Conservation (phyloP, 75 land plant genomes). For the Larix kaempferi region DNA sequence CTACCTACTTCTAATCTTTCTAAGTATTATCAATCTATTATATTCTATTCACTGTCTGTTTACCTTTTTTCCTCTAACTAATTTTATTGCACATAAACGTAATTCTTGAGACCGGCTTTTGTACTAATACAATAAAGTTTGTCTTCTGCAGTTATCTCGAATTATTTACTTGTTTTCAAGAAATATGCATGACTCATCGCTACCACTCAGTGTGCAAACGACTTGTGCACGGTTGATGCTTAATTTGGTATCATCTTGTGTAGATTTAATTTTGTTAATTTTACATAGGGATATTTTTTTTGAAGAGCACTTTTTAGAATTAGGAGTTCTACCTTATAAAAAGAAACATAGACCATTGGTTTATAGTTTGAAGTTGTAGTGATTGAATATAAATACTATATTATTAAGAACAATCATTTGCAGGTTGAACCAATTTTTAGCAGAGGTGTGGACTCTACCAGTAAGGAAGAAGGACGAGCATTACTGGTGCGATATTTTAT, state of each 20-base stretch:
- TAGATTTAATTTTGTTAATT: neutral
- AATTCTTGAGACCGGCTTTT: neutral
- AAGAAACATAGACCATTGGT: neutral
- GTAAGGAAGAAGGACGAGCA: constrained; percentile 92
- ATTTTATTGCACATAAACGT: neutral
- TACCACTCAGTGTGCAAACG: constrained; percentile 91
- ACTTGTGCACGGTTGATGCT: constrained; percentile 99
- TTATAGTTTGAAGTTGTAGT: neutral
- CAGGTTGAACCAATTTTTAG: constrained; percentile 98
- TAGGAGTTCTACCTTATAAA: neutral
- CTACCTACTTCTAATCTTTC: no score
- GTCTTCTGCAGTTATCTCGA: constrained; percentile 73
- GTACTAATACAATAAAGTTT: constrained; percentile 5
- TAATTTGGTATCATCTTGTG: constrained; percentile 64
- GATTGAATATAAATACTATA: neutral
- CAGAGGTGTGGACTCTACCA: constrained; percentile 70
- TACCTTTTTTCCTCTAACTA: neutral
- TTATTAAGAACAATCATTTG: neutral
- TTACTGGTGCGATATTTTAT: constrained; percentile 55
- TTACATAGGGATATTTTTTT: neutral
- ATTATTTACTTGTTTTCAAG: constrained; percentile 97
- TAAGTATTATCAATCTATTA: no score
- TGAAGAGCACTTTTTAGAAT: constrained; percentile 5
- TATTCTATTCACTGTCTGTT: neutral
- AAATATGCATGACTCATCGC: constrained; percentile 96